Evolutionary conservation across 495 filamentous ascomycete genomes (phyloP), one percentile per base, ranked within the genome.

Genomic region (Symbiotaphrina buchneri): DNA sequence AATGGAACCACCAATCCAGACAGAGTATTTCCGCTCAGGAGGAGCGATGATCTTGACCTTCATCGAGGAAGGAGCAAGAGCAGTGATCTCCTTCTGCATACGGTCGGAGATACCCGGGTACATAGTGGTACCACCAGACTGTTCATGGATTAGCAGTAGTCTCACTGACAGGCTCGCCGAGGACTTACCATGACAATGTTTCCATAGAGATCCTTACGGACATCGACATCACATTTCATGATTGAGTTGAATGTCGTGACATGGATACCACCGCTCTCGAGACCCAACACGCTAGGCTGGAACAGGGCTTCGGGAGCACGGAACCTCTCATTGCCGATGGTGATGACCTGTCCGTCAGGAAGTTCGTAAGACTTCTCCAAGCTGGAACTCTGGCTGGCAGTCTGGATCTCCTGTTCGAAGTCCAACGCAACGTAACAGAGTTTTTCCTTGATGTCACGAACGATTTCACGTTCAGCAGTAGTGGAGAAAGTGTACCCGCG

Each of bases 61-160:
- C 71, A 76, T 76, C 42, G 83, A 93, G 26, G 90, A 95, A 46
- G 87, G 87, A 45, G 87, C 87, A 57, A 97, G 78, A 47, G 90
- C 79, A 50, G 85, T 95, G 61, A 97, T 97, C 68, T 97, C 87
- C 79, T 97, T 97, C 65, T 97, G 87, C 87, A 97, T 97, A 75
- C 87, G 90, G 69, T 97, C 87, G 56, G 84, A 91, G 64, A 97
- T 93, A 83, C 87, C 87, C 42, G 87, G 87, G 68, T 97, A 97
- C 83, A 93, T 94, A 54, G 83, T 93, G 47, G 83, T 93, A 65
- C 83, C 83, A 71, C 83, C 83, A 67, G 83, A 93, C 75, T 87
- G 5, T 10, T 30, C 18, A 10, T 10, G 27, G 14, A 25, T n/a
- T 4, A 31, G 14, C 8, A 22, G 10, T 3, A 34, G 10, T 28